Percentiles rank a stretch among this genome's conserved stretches.
These are phyloP conservation scores for Linnemannia hyalina DNA, from an alignment of 192 early-diverging fungal genomes.

Conservation along the genomic window DNA sequence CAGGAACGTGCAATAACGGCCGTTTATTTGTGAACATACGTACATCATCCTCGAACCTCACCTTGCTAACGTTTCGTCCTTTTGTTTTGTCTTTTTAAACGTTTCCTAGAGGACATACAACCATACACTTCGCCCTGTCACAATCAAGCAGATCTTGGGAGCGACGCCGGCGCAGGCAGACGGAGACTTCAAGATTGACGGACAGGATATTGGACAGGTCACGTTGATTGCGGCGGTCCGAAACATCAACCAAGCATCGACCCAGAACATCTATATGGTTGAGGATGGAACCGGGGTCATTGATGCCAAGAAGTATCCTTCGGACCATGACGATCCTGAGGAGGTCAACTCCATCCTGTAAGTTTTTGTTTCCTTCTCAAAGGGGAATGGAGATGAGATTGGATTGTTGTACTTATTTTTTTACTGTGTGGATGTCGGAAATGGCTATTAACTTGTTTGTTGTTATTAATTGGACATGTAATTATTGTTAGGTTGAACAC, in stretches of 20 bases:
- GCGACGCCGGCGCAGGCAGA: constrained; percentile 66
- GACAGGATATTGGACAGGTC: constrained; percentile 76
- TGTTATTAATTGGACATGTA: background rate
- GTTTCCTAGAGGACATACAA: constrained; percentile 42
- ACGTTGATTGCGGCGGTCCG: constrained; percentile 81
- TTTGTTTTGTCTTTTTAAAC: background rate
- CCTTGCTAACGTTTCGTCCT: background rate
- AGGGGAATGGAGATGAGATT: too few relatives aligned
- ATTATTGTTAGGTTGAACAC: constrained; percentile 62
- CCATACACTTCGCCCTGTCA: constrained; percentile 85
- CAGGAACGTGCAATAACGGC: too few relatives aligned
- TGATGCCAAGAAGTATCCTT: constrained; percentile 76
- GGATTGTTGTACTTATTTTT: too few relatives aligned
- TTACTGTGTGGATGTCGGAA: too few relatives aligned
- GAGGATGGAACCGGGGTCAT: constrained; percentile 87
- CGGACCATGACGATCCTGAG: constrained; percentile 55
- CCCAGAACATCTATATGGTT: constrained; percentile 74
- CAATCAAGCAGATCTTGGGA: constrained; percentile 79
- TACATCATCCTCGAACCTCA: too few relatives aligned
- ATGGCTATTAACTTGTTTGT: background rate
- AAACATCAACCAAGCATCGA: constrained; percentile 64
- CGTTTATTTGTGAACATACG: too few relatives aligned
- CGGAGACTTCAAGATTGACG: constrained; percentile 75
- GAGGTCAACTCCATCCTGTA: constrained; percentile 23
- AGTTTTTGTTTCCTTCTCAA: background rate